Percentiles rank a stretch among this genome's conserved stretches.
Conservation (phyloP, 805 yeast species). For the Naumovozyma baii region DNA sequence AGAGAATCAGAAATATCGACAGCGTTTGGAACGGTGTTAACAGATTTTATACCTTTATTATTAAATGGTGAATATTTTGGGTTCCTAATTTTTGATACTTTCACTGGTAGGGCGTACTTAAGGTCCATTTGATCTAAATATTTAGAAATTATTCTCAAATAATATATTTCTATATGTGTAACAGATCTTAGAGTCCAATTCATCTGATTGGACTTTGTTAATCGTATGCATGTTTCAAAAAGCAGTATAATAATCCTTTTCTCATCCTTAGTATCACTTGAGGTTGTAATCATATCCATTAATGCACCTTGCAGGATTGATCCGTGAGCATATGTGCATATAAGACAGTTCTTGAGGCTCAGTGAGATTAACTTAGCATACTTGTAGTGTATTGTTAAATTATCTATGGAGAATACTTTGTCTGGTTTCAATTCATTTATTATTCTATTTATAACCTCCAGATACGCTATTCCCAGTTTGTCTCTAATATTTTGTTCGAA, state of each 20-base stretch:
- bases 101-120: constrained; percentile 12
- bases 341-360: constrained; percentile 12
- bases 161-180: neutral
- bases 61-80: constrained; percentile 11
- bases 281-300: constrained; percentile 1
- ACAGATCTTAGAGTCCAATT: neutral
- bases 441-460: constrained; percentile 8
- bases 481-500: constrained; percentile 15
- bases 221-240: neutral
- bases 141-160: constrained; percentile 4
- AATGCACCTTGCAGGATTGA: constrained; percentile 6
- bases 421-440: constrained; percentile 6
- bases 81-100: constrained; percentile 1
- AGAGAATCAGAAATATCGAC: constrained; percentile 13
- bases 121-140: constrained; percentile 13
- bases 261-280: neutral
- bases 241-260: neutral
- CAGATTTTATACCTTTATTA: constrained; percentile 11
- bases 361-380: constrained; percentile 15
- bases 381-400: constrained; percentile 9
- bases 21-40: constrained; percentile 16
- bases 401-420: constrained; percentile 6
- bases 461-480: constrained; percentile 12
- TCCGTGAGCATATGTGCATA: constrained; percentile 7
- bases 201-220: neutral